Percentiles rank a stretch among this genome's conserved stretches.
These are phyloP conservation scores for Taphrina confusa DNA, from an alignment of 1,139 yeast species.

Conservation along the genomic window DNA sequence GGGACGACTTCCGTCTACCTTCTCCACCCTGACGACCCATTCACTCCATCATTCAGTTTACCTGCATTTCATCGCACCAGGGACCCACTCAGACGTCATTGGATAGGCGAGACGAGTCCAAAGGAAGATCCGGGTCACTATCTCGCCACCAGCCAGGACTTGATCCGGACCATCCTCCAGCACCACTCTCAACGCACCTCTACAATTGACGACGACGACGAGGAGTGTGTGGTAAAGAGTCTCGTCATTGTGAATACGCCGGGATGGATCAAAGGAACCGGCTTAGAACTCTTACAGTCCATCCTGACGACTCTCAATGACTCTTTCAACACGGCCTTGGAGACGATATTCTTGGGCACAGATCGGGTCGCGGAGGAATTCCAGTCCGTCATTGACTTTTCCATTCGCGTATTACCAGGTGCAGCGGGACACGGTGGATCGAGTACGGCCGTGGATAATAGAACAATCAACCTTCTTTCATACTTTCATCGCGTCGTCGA, in stretches of 20 bases:
- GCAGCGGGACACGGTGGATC: neutral
- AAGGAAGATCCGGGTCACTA: conserved; percentile 67
- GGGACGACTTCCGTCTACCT: conserved; percentile 57
- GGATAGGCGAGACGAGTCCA: conserved; percentile 73
- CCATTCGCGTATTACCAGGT: too few relatives aligned
- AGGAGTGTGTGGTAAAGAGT: conserved; percentile 44
- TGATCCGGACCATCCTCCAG: conserved; percentile 23
- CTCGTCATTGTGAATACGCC: conserved; percentile 75
- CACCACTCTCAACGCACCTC: neutral
- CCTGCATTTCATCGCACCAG: conserved; percentile 45
- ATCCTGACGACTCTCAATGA: conserved; percentile 43
- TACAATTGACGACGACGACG: too few relatives aligned
- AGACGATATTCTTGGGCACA: too few relatives aligned
- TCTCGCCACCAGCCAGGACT: conserved; percentile 50
- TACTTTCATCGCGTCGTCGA: conserved; percentile 44
- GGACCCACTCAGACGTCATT: conserved; percentile 49
- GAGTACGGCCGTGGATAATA: conserved; percentile 42
- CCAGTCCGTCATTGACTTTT: too few relatives aligned
- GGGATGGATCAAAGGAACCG: conserved; percentile 93
- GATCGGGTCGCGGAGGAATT: too few relatives aligned
- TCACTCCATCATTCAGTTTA: conserved; percentile 46
- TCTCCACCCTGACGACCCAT: too few relatives aligned
- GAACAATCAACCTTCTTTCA: conserved; percentile 45
- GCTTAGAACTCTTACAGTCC: conserved; percentile 62
- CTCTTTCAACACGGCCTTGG: conserved; percentile 35